A percentile compares a stretch with the other conserved stretches of the same genome.
Evolutionary conservation across 306 rosid genomes (phyloP).

Genomic region (Gastrolobium bilobum): DNA sequence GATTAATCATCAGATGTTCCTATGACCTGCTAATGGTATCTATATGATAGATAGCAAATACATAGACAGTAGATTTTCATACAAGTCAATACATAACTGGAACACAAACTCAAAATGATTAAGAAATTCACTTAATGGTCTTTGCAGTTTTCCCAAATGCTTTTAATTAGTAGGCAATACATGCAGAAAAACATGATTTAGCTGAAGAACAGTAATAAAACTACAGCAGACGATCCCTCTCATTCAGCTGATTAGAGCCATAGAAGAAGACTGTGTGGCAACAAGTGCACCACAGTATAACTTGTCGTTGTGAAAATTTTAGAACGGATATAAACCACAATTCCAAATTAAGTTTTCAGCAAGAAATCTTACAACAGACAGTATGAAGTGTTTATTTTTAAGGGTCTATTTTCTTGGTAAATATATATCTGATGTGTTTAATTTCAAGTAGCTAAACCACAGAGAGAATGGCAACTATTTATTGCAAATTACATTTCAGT

Average conservation of each 20-base stretch:
- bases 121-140: slow-evolving; percentile 15
- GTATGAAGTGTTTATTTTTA: slow-evolving; percentile 13
- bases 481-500: slow-evolving; percentile 24
- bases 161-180: neutral
- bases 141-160: slow-evolving; percentile 21
- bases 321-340: neutral
- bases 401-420: neutral
- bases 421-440: slow-evolving; percentile 15
- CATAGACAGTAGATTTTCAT: slow-evolving; percentile 7
- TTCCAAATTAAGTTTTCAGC: slow-evolving; percentile 30
- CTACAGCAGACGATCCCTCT: neutral
- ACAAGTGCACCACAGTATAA: neutral
- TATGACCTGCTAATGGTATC: slow-evolving; percentile 24
- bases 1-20: slow-evolving; percentile 24
- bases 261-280: neutral
- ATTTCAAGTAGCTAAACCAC: slow-evolving; percentile 31
- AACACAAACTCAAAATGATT: slow-evolving; percentile 25
- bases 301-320: neutral
- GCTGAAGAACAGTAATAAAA: slow-evolving; percentile 7
- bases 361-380: neutral
- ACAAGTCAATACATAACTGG: slow-evolving; percentile 33
- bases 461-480: slow-evolving; percentile 17
- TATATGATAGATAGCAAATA: slow-evolving; percentile 13
- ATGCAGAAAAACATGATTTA: slow-evolving; percentile 11
- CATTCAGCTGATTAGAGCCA: slow-evolving; percentile 30